phyloP scores from a whole-genome alignment of 2,329 filamentous ascomycete genomes.

The Coleophoma crateriformis region DNA sequence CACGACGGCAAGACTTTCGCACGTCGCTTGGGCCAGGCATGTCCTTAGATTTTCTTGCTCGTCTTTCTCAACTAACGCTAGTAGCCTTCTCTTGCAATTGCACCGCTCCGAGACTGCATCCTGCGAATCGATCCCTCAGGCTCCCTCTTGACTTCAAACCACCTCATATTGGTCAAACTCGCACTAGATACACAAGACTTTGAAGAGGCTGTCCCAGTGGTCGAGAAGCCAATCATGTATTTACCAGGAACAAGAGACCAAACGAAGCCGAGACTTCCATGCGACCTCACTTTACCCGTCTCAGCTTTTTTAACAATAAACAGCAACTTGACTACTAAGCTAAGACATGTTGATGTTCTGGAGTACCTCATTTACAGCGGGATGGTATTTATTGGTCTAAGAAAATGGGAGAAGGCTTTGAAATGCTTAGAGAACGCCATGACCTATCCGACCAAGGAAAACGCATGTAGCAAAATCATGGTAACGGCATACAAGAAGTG shows the following conservation, averaged over 20 bases:
- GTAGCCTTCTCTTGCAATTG: constrained; percentile 19
- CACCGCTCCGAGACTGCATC: constrained; percentile 39
- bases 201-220: constrained; percentile 49
- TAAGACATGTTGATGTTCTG: constrained; percentile 50
- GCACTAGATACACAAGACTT: constrained; percentile 49
- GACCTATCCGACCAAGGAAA: constrained; percentile 58
- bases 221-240: constrained; percentile 62
- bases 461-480: constrained; percentile 70
- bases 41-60: constrained; percentile 5
- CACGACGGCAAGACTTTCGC: constrained; percentile 25
- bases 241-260: constrained; percentile 45
- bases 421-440: constrained; percentile 60
- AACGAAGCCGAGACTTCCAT: constrained; percentile 32
- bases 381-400: constrained; percentile 56
- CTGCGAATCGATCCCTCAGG: constrained; percentile 61
- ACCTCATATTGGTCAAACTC: constrained; percentile 51
- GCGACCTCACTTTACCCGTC: constrained; percentile 39
- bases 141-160: constrained; percentile 59
- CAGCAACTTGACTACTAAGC: constrained; percentile 48
- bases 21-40: background rate
- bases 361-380: constrained; percentile 63
- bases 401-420: constrained; percentile 57
- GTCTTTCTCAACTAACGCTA: no score
- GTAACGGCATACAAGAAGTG: constrained; percentile 90
- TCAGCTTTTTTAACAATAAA: constrained; percentile 53